These are phyloP conservation scores for Penicillium frequentans DNA, from an alignment of 2,329 filamentous ascomycete genomes.

Conservation along the genomic window DNA sequence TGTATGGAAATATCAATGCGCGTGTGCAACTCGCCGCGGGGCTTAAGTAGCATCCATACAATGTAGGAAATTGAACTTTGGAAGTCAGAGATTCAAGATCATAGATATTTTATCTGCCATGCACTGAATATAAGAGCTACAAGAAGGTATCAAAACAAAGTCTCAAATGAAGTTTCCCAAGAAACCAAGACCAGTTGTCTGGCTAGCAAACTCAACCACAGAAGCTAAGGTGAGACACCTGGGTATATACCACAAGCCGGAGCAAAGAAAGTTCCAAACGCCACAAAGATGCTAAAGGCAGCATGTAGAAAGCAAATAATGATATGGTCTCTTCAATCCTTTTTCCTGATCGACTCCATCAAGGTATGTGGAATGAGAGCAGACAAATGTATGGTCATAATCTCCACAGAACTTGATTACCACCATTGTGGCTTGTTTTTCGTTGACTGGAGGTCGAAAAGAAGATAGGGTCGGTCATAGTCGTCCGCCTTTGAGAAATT, in stretches of 20 bases:
- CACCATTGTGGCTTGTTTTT: not conserved
- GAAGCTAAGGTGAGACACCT: slow-evolving; percentile 13
- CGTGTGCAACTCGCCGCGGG: too few species aligned
- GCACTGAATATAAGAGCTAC: not conserved
- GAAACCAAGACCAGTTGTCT: not conserved
- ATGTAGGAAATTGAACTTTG: too few species aligned
- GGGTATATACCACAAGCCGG: slow-evolving; percentile 19
- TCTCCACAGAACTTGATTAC: not conserved
- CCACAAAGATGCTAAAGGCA: slow-evolving; percentile 10
- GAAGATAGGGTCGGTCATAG: not conserved
- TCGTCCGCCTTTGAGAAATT: not conserved
- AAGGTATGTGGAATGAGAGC: not conserved
- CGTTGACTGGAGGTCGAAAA: not conserved
- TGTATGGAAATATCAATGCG: too few species aligned
- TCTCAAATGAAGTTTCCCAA: not conserved
- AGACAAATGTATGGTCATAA: not conserved
- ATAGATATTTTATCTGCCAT: not conserved
- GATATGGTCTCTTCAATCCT: not conserved
- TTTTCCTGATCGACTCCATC: not conserved
- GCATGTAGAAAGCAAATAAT: slow-evolving; percentile 5
- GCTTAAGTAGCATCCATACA: too few species aligned
- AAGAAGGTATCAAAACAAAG: not conserved
- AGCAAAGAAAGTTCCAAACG: slow-evolving; percentile 11
- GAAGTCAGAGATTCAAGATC: not conserved
- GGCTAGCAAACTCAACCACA: slow-evolving; percentile 14